Conservation (phyloP, 2,329 filamentous ascomycete genomes). For the Trichoderma pleuroti region DNA sequence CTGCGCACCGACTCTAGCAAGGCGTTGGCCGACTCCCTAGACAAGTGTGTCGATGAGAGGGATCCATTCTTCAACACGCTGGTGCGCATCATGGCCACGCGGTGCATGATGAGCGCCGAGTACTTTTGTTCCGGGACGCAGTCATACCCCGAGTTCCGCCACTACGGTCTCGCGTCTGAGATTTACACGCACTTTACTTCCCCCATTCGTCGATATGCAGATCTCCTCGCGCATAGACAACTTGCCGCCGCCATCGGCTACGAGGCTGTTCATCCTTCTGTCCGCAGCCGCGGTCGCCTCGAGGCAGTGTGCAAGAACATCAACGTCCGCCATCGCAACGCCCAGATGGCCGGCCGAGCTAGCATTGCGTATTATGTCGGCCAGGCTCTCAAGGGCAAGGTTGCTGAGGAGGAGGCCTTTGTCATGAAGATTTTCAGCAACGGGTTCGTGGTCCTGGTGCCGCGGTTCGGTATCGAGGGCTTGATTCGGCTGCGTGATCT, state of each 20-base stretch:
- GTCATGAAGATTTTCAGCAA: conserved; percentile 98
- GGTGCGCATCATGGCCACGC: conserved; percentile 92
- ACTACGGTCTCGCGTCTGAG: conserved; percentile 92
- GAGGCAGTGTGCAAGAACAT: conserved; percentile 97
- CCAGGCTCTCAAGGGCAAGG: conserved; percentile 79
- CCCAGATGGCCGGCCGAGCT: conserved; percentile 89
- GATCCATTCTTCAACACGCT: conserved; percentile 99
- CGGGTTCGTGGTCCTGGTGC: conserved; percentile 94
- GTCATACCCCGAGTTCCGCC: conserved; percentile 88
- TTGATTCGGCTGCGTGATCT: conserved; percentile 84
- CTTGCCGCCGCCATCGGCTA: conserved; percentile 94
- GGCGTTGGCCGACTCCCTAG: conserved; percentile 89
- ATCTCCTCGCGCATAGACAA: conserved; percentile 89
- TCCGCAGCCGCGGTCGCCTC: conserved; percentile 78
- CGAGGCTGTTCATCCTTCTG: conserved; percentile 75
- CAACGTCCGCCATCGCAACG: conserved; percentile 95
- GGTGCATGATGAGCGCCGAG: conserved; percentile 98
- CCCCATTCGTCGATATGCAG: conserved; percentile 95
- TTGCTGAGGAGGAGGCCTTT: conserved; percentile 83
- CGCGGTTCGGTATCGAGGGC: conserved; percentile 91
- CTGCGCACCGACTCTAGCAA: conserved; percentile 82
- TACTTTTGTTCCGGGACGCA: conserved; percentile 97
- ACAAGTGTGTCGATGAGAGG: conserved; percentile 70
- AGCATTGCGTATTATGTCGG: conserved; percentile 98
- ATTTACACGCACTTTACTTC: conserved; percentile 99